Evolutionary conservation across 164 flowering plant genomes (phyloP), one percentile per base, ranked within the genome.

Genomic region (Sedum album): DNA sequence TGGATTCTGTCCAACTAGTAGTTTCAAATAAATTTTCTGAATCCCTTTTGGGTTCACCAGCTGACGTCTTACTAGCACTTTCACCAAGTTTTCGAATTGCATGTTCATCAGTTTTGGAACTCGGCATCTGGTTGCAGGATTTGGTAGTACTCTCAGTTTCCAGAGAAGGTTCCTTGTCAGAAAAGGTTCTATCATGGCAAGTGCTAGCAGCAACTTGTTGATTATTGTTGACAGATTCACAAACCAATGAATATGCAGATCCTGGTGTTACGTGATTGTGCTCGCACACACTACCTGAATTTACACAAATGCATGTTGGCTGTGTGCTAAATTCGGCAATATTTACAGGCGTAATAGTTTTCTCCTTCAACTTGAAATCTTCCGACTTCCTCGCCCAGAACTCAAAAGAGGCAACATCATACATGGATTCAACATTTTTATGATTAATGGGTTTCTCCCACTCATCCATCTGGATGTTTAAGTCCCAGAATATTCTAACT

Each of bases 401-500:
- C 48, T 33, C 75, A 36, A 38, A 62, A 31, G 31, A 9, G 42
- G 46, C 14, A 49, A 31, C 55, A 39, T 36, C 69, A 14, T 18
- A 28, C 10, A 4, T 33, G 53, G 75, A 67, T 63, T 38, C 72
- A 53, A 42, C 72, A 78, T 28, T 11, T 20, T 70, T 23, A 78
- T 76, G 76, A 73, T 75, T 83, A 64, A n/a, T 51, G 51, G 88
- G 85, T 48, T 73, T 49, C 26, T 70, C 85, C 91, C 91, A 89
- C 25, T 79, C 84, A 68, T 88, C 90, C 87, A 86, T 85, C 21
- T 67, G 72, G 51, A 78, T 73, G 67, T 89, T 89, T 63, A 89
- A 72, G 79, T 89, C 92, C 92, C 91, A 89, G 57, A 79, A 78
- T n/a, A 73, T 76, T 68, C 92, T 75, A 51, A 70, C 83, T 69